Base-by-base conservation (phyloP, 2,329 filamentous ascomycete species). In the Cytospora paraplurivora region DNA sequence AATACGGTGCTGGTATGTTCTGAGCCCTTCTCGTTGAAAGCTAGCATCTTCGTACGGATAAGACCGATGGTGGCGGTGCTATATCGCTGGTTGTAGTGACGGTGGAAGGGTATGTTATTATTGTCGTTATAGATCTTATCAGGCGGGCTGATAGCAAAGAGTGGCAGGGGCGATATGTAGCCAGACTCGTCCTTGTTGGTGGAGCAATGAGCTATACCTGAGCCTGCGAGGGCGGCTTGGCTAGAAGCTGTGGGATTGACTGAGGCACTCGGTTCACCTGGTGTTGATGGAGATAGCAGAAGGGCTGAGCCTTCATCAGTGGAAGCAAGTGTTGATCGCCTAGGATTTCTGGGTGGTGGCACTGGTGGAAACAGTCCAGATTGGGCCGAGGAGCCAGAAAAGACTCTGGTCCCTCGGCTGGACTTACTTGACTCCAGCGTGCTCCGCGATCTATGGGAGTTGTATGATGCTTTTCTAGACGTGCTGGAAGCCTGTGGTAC, bases 1-100 rank as follows among this genome's bases (percentile, higher is more conserved):
- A 73, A 72, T 5, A 77, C 69, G 15, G 63, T 58, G 11, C 69
- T 69, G 15, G 72, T 72, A 50, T 75, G 59, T n/a, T 53, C 51
- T 19, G 53, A 69, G 19, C 68, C 68, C 51, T 73, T 72, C 51
- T 74, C 73, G 19, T 72, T 69, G 3, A 69, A 70, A 1, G 67
- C 54, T 6, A 75, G 64, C 19, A 69, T 66, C n/a, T 67, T 69
- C 59, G 67, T 69, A 7, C 63, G 55, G 17, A 34, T 44, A 0
- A 65, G 37, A 6, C 62, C 35, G 21, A 62, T 55, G 3, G 4
- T 19, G 15, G 50, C 34, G 32, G 32, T 19, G 12, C 27, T n/a
- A 4, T 27, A 17, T 12, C n/a, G 41, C 17, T 56, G 50, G 11
- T 38, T 33, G 19, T 38, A 27, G 27, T 27, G 27, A 27, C 27